Conservation (phyloP, 345 rosid genomes). For the Hibiscus trionum region DNA sequence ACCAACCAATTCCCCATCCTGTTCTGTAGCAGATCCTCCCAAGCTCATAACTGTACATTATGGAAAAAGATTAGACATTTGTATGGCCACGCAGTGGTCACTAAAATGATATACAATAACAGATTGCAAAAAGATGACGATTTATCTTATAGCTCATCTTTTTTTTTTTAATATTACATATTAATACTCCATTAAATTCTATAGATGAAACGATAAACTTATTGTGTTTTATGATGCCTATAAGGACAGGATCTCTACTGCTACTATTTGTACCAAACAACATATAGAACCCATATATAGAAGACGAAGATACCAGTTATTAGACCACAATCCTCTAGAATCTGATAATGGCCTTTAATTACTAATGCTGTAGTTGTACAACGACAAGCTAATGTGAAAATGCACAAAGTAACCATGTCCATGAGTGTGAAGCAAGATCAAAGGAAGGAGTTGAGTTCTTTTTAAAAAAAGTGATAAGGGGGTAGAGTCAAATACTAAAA, state of each 20-base stretch:
- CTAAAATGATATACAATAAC: neutral
- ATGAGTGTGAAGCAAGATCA: neutral
- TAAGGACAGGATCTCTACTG: neutral
- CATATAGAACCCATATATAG: neutral
- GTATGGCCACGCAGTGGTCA: neutral
- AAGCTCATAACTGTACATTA: constrained; percentile 59
- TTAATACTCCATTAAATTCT: neutral
- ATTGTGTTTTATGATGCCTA: too few relatives aligned
- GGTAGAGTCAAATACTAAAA: too few relatives aligned
- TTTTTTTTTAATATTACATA: neutral
- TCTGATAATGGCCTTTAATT: neutral
- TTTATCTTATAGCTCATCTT: neutral
- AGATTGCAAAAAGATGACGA: neutral
- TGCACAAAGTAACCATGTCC: neutral
- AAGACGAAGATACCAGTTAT: neutral
- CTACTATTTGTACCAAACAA: neutral
- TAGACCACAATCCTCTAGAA: neutral
- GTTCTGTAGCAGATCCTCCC: constrained; percentile 68
- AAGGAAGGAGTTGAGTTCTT: too few relatives aligned
- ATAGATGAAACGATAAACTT: neutral
- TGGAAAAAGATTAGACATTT: constrained; percentile 7
- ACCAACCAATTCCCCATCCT: constrained; percentile 61
- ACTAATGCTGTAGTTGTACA: neutral
- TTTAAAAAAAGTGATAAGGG: too few relatives aligned
- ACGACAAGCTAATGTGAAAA: neutral